phyloP scores from a whole-genome alignment of 331 rosid genomes.

The Acacia pycnantha region DNA sequence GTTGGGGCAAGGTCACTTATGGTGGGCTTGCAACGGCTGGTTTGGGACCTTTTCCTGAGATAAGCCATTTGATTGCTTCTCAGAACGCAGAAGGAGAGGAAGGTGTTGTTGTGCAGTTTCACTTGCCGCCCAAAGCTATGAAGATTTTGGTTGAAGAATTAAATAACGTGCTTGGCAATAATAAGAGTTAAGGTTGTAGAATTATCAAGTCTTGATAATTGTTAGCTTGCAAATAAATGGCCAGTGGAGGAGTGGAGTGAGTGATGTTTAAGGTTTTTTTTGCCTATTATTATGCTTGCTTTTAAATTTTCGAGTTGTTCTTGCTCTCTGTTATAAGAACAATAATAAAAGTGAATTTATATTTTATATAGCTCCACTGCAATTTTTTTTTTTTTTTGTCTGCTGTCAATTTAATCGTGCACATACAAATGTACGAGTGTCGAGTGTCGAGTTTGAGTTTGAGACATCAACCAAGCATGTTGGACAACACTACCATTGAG shows the following conservation, averaged over 20 bases:
- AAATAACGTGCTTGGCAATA: neutral
- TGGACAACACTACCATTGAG: too few relatives aligned
- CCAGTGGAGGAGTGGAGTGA: neutral
- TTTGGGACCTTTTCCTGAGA: neutral
- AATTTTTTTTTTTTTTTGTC: too few relatives aligned
- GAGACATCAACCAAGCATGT: too few relatives aligned
- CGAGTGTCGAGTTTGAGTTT: too few relatives aligned
- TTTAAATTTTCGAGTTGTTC: neutral
- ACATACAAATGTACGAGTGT: too few relatives aligned
- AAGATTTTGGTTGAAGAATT: neutral
- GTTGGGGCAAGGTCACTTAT: neutral
- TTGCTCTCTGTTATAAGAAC: neutral
- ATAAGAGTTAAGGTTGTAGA: neutral
- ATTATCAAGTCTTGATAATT: neutral
- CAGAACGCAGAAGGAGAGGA: neutral
- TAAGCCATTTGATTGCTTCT: neutral
- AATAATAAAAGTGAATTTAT: neutral
- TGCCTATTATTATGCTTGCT: neutral
- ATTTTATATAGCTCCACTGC: too few relatives aligned
- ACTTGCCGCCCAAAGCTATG: neutral
- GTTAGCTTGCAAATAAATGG: neutral
- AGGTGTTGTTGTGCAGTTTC: neutral
- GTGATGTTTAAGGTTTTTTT: neutral
- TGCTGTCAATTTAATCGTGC: too few relatives aligned
- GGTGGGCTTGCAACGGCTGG: neutral